Evolutionary conservation across 495 filamentous ascomycete species (phyloP), one percentile per base, ranked within the genome.

Genomic region (Penicillium macrosclerotiorum): DNA sequence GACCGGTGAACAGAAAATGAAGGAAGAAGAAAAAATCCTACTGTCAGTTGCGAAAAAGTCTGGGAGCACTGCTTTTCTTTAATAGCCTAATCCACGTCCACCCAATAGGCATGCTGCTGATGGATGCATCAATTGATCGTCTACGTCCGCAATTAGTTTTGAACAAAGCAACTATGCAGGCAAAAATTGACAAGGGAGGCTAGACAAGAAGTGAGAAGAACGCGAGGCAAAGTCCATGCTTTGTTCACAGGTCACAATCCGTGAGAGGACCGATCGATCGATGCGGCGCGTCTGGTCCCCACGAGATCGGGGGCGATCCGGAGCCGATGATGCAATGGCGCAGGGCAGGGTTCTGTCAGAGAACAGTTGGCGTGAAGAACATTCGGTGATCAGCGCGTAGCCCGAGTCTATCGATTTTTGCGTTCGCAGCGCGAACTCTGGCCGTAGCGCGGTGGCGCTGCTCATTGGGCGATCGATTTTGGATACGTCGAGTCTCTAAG

Each of bases 51-150:
- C 37, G 13, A 8, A 40, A 16, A n/a, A n/a, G 35, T 17, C n/a
- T 8, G 37, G 34, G 25, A 36, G 17, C 9, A 1, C 18, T 33
- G 23, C 30, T 27, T 37, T 24, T 38, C 34, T 54, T 60, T 57
- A 57, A 60, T 48, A 52, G 8, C 8, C 8, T 22, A 11, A 25
- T 23, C 20, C 8, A 9, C 27, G 14, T 45, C 37, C 23, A 22
- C 49, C 26, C 20, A 44, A 26, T 32, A 22, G 27, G 29, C 14
- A 23, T 19, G 33, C 30, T 25, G 16, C 14, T 30, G 50, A 20
- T 13, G 54, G 56, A 60, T 56, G 42, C 46, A 57, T 60, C 54
- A 47, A 47, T 45, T 57, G 50, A 57, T 54, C 47, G 35, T 26
- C 52, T 38, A 26, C 18, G 25, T 44, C 34, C 37, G 23, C 49